Evolutionary conservation across 2,329 filamentous ascomycete species (phyloP).

Genomic region (Helotiales sp.): DNA sequence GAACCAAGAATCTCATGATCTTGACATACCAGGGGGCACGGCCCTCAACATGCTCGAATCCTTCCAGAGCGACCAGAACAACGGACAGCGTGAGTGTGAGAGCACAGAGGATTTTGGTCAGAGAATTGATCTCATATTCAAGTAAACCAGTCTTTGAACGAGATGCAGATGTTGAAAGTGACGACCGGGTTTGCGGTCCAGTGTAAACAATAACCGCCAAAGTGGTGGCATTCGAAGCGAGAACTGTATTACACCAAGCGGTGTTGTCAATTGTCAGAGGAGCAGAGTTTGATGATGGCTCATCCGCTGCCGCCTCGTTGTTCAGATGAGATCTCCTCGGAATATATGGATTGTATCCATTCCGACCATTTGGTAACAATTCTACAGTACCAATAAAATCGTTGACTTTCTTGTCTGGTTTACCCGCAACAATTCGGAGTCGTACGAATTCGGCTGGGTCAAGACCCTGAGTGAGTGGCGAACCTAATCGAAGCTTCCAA

Average conservation of each 20-base stretch:
- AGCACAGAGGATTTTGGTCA: slow-evolving; percentile 94
- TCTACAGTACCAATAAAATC: slow-evolving; percentile 92
- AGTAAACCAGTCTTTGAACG: slow-evolving; percentile 92
- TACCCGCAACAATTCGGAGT: slow-evolving; percentile 77
- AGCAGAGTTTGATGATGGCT: slow-evolving; percentile 56
- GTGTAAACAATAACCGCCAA: slow-evolving; percentile 93
- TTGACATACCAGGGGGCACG: slow-evolving; percentile 85
- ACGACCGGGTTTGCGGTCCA: slow-evolving; percentile 89
- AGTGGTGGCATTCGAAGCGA: slow-evolving; percentile 89
- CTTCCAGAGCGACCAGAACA: slow-evolving; percentile 84
- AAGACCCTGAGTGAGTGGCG: slow-evolving; percentile 82
- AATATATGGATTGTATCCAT: slow-evolving; percentile 53
- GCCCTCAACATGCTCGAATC: slow-evolving; percentile 70
- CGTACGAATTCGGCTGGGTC: slow-evolving; percentile 72
- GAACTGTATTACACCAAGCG: slow-evolving; percentile 97
- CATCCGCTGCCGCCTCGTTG: slow-evolving; percentile 41
- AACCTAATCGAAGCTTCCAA: slow-evolving; percentile 93
- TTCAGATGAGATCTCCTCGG: slow-evolving; percentile 32
- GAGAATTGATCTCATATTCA: slow-evolving; percentile 94
- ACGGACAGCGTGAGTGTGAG: slow-evolving; percentile 87
- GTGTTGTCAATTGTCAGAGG: slow-evolving; percentile 94
- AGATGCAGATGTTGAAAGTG: slow-evolving; percentile 88
- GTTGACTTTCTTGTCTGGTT: slow-evolving; percentile 92
- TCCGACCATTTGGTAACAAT: slow-evolving; percentile 62
- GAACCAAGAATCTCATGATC: slow-evolving; percentile 95